These are phyloP conservation scores for Capsella bursapastoris DNA, from an alignment of 345 rosid genomes.

Conservation along the genomic window DNA sequence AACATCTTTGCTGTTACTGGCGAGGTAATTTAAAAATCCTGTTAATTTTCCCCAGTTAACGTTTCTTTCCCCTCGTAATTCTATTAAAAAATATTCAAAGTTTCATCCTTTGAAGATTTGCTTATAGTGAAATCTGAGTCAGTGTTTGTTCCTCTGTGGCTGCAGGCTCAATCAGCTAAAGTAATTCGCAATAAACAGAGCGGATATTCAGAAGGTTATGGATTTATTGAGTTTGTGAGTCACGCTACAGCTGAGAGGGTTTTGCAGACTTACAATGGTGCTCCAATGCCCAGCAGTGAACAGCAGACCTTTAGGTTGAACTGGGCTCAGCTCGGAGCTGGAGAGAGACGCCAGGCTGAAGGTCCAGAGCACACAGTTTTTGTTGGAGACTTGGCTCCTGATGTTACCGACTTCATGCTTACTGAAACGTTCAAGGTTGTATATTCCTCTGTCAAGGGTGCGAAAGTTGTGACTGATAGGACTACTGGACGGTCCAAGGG, in stretches of 20 bases:
- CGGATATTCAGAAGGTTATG: conserved; percentile 77
- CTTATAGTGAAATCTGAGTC: not conserved
- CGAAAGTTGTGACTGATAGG: conserved; percentile 93
- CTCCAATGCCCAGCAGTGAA: conserved; percentile 73
- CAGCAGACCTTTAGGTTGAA: conserved; percentile 87
- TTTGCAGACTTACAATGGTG: conserved; percentile 79
- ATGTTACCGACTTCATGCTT: conserved; percentile 76
- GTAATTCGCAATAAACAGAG: conserved; percentile 88
- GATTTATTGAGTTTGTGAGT: conserved; percentile 77
- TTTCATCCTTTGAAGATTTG: not conserved
- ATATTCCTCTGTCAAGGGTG: conserved; percentile 80
- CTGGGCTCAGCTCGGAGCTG: conserved; percentile 90
- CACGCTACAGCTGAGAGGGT: conserved; percentile 82
- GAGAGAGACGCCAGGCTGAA: conserved; percentile 88
- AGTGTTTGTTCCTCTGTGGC: not conserved
- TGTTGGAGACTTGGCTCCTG: conserved; percentile 94
- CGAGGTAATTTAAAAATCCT: conserved; percentile 56
- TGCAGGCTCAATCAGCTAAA: conserved; percentile 73
- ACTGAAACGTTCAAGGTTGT: conserved; percentile 73
- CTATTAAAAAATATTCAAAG: not conserved
- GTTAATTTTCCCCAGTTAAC: not conserved
- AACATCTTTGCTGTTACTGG: conserved; percentile 60
- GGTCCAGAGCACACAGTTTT: conserved; percentile 83
- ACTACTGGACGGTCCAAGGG: conserved; percentile 93
- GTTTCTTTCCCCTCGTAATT: not conserved